Base-by-base conservation (phyloP, 768 basidiomycete genomes). In the Termitomyces titanicus region DNA sequence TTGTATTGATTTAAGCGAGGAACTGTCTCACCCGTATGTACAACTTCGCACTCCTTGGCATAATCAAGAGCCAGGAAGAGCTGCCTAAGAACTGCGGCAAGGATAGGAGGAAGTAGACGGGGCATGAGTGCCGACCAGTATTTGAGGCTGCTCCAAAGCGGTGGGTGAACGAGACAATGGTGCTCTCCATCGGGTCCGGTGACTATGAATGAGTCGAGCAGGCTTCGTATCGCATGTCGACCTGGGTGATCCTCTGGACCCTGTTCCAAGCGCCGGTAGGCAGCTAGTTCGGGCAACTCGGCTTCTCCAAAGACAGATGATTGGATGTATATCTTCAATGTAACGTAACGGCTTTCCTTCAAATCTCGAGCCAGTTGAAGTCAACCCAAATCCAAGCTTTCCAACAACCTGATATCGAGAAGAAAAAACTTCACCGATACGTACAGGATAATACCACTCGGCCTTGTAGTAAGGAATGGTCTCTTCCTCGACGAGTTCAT, bases 381-480 rank as follows among this genome's bases (percentile, higher is more conserved):
- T 60, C 7, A 62, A 47, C 9, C 71, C 72, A 57, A 59, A 70
- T 5, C 70, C 72, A 3, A 73, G 55, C 58, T 73, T 73, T 15
- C 61, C 61, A n/a, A 72, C 52, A 27, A 73, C 66, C 47, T 66
- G 64, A 57, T 73, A 72, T n/a, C 62, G 62, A 6, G 60, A 59
- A 9, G 61, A 40, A 12, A 72, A 51, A 18, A 68, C 55, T 17
- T 73, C 64, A 34, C 72, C 71, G 8, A 70, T 65, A 11, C 60
- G 63, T 8, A 71, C 65, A 9, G 69, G 70, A 37, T 70, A 70
- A 51, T 63, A 70, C 18, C 47, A 35, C 37, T 57, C 43, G 2
- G 60, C 47, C 17, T 18, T 49, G 57, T 68, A 70, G 57, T 61
- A 60, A 13, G 51, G 44, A 25, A 51, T 45, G 33, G 47, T 65